Evolutionary conservation across 1,139 yeast genomes (phyloP), one percentile per base, ranked within the genome.

Genomic region (Debaryomyces fabryi): DNA sequence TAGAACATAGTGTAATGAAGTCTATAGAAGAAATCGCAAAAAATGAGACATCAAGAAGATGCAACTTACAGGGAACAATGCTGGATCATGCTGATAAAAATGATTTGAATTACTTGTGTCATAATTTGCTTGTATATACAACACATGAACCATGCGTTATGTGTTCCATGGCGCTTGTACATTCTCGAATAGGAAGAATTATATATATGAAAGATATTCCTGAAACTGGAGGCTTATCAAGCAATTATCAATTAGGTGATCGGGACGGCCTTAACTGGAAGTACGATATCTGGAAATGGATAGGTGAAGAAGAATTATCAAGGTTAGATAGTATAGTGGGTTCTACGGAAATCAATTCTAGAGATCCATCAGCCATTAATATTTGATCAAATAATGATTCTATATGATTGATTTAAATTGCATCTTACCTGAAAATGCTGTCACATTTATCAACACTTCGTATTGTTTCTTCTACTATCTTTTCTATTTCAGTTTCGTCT

Each of bases 101-200:
- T 7, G 51, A 54, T 20, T 51, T 49, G 49, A 69, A 69, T 16
- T 95, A 95, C 61, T 75, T 95, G 8, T 92, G 98, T 60, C 80
- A 86, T 41, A 81, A 83, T 49, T 78, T 84, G 54, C 84, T 88
- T 52, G 91, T 93, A 0, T 91, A 88, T 60, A 87, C 95, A 1
- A 87, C 96, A 0, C 96, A 91, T 62, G 99, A 95, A 63, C 99
- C 99, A 0, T 95, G 99, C 63, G 81, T 89, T 0, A 95, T 93
- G 98, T 95, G 99, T 61, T 72, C 88, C 7, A 95, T 95, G 99
- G 99, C 98, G 0, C 72, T 95, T 33, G 86, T 92, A 9, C 99
- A 95, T 64, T 92, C 98, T 0, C 75, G 99, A 42, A 78, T 95
- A 1, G 78, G 82, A 12, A 72, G 91, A 48, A 69, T 93, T 35